A percentile compares a stretch with the other conserved stretches of the same genome.
These are phyloP conservation scores for Helianthus tuberosus DNA, from an alignment of 129 eudicot species.

Conservation along the genomic window DNA sequence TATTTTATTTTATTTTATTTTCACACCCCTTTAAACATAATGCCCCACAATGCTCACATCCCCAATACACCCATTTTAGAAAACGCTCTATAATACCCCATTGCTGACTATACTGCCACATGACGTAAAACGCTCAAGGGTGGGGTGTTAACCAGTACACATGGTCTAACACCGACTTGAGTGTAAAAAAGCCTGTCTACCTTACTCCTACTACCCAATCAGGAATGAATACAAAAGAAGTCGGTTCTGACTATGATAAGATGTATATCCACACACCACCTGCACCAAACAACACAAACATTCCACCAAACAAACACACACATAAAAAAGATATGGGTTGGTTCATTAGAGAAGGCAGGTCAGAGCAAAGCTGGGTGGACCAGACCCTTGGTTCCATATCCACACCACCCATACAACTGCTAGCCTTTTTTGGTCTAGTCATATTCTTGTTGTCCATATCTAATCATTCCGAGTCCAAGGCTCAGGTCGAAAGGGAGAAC, in stretches of 20 bases:
- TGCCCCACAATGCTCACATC: too few relatives aligned
- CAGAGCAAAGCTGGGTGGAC: slow-evolving; percentile 54
- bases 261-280: slow-evolving; percentile 10
- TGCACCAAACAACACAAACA: background rate
- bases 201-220: background rate
- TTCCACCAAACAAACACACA: background rate
- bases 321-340: slow-evolving; percentile 26
- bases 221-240: background rate
- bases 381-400: slow-evolving; percentile 49
- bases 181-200: too few relatives aligned
- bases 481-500: slow-evolving; percentile 36
- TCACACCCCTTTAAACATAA: too few relatives aligned
- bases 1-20: too few relatives aligned
- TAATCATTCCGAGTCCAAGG: slow-evolving; percentile 37
- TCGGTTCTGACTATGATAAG: slow-evolving; percentile 15
- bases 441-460: slow-evolving; percentile 47
- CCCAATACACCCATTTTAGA: too few relatives aligned
- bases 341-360: slow-evolving; percentile 37
- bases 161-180: too few relatives aligned
- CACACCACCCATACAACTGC: slow-evolving; percentile 55
- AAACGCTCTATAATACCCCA: too few relatives aligned
- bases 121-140: too few relatives aligned
- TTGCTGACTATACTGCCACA: too few relatives aligned
- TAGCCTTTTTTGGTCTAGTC: slow-evolving; percentile 48
- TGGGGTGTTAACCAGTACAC: too few relatives aligned